phyloP scores from a whole-genome alignment of 352 stramenopile genomes.

The Pythium diclinum region DNA sequence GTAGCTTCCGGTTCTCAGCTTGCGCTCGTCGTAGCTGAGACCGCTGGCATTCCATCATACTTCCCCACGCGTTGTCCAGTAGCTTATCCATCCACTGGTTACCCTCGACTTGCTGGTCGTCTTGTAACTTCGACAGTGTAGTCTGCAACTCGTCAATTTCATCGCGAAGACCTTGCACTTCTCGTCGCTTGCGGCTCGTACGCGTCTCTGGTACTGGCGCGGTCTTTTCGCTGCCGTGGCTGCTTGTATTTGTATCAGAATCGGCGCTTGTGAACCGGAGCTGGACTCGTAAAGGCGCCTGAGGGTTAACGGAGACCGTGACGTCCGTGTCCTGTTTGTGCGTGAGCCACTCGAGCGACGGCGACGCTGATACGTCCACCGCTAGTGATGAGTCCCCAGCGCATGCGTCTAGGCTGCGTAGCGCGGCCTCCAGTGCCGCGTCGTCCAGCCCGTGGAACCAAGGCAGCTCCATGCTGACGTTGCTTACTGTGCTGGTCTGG shows the following conservation, averaged over 20 bases:
- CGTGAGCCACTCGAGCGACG: no score
- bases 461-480: not conserved
- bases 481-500: no score
- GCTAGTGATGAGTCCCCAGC: no score
- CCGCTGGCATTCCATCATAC: not conserved
- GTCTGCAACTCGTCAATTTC: not conserved
- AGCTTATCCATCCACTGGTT: not conserved
- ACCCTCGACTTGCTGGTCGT: not conserved
- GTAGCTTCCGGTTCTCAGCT: not conserved
- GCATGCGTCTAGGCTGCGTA: not conserved
- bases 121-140: not conserved
- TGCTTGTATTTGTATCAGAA: not conserved
- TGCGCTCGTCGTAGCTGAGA: not conserved
- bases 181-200: not conserved
- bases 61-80: not conserved
- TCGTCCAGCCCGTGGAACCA: not conserved
- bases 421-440: not conserved
- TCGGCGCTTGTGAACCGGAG: not conserved
- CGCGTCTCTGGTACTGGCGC: not conserved
- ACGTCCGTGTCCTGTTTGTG: not conserved
- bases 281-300: not conserved
- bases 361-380: no score
- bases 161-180: not conserved
- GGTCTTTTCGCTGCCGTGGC: not conserved
- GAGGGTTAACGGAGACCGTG: not conserved